Base-by-base conservation (phyloP, 2,329 filamentous ascomycete species). In the Xylariaceae sp. region DNA sequence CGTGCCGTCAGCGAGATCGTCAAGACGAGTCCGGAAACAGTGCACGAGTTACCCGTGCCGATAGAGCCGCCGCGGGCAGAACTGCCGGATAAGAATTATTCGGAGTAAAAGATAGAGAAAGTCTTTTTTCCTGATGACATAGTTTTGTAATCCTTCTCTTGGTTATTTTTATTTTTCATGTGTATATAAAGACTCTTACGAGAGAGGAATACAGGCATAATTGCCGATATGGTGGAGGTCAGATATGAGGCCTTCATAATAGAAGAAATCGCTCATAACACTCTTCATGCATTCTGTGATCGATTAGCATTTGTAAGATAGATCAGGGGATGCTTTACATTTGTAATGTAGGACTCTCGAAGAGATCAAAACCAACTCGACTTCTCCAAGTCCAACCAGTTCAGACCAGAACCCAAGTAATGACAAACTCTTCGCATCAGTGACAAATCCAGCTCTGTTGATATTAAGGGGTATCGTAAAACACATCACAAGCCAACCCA, bases 31-130 rank as follows among this genome's bases (percentile, higher is more conserved):
- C 62, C 63, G 18, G 64, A 67, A 18, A 66, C 64, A 63, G 64
- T 66, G 39, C 60, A 69, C 44, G 67, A 69, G 44, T 56, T 68
- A 39, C 68, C 67, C 4, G 67, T 61, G 18, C 66, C 64, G 8
- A 64, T 68, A 4, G 61, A 63, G 11, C 58, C 58, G 10, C 30
- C 56, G 13, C 57, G 65, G 57, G 57, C 60, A 13, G 68, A 70
- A 30, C 59, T 70, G 44, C 68, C 68, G 49, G 68, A 68, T 60
- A 59, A 62, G 42, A 68, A 66, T 55, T 70, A 66, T 59, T 62
- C 63, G 49, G 55, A n/a, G 52, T 69, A 68, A 68, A 42, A 39
- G 4, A 42, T 30, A 30, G 23, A 30, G 23, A 30, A 30, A 1
- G 1, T 5, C 3, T 30, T 30, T 3, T 30, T 30, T 30, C 23